phyloP scores from a whole-genome alignment of 2,329 filamentous ascomycete species.

The Didymella exigua region DNA sequence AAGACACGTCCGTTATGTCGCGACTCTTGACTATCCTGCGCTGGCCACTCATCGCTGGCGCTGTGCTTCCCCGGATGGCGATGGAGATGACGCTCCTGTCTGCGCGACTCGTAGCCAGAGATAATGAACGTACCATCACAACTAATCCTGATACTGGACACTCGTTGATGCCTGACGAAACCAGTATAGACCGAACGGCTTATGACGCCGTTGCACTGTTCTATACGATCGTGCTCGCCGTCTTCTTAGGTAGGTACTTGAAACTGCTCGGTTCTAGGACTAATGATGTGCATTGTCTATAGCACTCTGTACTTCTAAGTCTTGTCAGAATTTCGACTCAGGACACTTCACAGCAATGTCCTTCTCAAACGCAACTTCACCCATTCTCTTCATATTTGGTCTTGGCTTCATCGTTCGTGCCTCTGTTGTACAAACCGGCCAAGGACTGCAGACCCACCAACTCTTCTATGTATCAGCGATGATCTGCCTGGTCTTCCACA shows the following conservation, averaged over 20 bases:
- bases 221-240: constrained; percentile 12
- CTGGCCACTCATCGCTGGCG: constrained; percentile 1
- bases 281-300: background rate
- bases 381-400: constrained; percentile 17
- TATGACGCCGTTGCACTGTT: constrained; percentile 19
- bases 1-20: background rate
- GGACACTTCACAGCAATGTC: constrained; percentile 21
- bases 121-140: constrained; percentile 13
- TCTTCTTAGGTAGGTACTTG: constrained; percentile 14
- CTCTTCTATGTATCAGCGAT: constrained; percentile 43
- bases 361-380: constrained; percentile 23
- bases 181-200: constrained; percentile 16
- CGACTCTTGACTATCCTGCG: constrained; percentile 1
- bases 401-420: constrained; percentile 23
- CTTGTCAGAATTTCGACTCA: constrained; percentile 17
- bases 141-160: constrained; percentile 19
- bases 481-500: constrained; percentile 48
- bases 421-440: constrained; percentile 35
- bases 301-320: background rate
- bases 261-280: background rate
- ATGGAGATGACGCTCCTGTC: background rate
- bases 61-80: background rate
- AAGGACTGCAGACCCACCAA: constrained; percentile 30
- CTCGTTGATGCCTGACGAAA: constrained; percentile 16
- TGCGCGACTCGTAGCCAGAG: background rate